Evolutionary conservation across 1,139 yeast genomes (phyloP), one percentile per base, ranked within the genome.

Genomic region (Diutina siamensis): DNA sequence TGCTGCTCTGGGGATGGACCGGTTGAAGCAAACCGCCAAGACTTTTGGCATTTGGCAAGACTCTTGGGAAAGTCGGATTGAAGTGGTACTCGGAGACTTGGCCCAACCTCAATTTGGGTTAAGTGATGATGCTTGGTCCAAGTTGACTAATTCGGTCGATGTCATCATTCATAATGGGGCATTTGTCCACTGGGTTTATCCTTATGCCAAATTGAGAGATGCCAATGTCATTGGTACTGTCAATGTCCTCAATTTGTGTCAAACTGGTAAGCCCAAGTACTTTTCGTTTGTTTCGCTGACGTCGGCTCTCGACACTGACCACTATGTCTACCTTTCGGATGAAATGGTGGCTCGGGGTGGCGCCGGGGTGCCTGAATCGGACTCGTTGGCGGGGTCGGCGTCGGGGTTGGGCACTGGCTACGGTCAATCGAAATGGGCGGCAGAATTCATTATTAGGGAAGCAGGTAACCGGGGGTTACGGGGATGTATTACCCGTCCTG

Each of bases 381-480:
- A 92, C 61, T 84, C 81, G 55, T 72, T 92, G 54, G 65, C 72
- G 53, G 97, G 97, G 0, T 84, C 97, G 2, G 71, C 85, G 10
- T 61, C 65, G 9, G 97, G 96, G 0, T 72, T 92, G 50, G 87
- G 92, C 25, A 84, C 81, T 50, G 99, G 98, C 15, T 92, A 92
- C 57, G 99, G 98, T 40, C 98, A 92, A 66, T 79, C 94, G 53
- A 92, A 92, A 63, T 92, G 99, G 99, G 88, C 89, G 36, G 94
- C 96, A 18, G 99, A 92, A 65, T 78, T 83, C 57, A 71, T 94
- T 44, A 80, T 87, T 50, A 78, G 97, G 60, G 74, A 73, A 49
- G 98, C 98, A 7, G 97, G 97, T 46, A 73, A 72, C 47, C 70
- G 81, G 49, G 98, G 98, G 4, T 74, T 94, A 52, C 72, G 80